Conservation (phyloP, 495 filamentous ascomycete genomes). For the Neurospora pannonica region DNA sequence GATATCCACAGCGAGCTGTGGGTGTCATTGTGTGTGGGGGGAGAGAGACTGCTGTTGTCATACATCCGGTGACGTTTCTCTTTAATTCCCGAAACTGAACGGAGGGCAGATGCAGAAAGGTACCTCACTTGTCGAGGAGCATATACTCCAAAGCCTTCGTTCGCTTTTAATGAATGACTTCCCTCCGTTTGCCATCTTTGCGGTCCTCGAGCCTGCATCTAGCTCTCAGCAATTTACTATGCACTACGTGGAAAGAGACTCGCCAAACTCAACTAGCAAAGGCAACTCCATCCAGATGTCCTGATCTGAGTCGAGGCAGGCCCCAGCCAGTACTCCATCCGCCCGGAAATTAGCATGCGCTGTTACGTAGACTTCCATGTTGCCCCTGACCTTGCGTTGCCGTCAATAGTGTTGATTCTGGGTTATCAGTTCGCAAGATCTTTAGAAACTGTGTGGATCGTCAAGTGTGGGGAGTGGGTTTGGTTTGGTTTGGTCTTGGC, state of each 20-base stretch:
- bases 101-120: not conserved
- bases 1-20: not conserved
- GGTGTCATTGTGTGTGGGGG: not conserved
- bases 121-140: not conserved
- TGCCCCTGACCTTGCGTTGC: not conserved
- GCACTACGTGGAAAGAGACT: not conserved
- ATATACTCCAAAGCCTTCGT: not conserved
- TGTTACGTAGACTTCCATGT: not conserved
- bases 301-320: not conserved
- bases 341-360: not conserved
- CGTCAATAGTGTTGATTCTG: not conserved
- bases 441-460: not conserved
- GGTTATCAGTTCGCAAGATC: not conserved
- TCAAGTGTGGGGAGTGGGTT: not conserved
- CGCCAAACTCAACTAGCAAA: not conserved
- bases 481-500: not conserved
- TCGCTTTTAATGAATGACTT: not conserved
- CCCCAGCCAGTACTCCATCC: not conserved
- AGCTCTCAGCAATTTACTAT: not conserved
- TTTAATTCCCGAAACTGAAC: not conserved
- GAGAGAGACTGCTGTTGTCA: not conserved
- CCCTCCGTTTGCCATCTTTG: not conserved
- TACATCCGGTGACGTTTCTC: not conserved
- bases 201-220: not conserved
- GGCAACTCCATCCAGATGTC: not conserved